phyloP scores from a whole-genome alignment of 2,329 filamentous ascomycete genomes.

The Dactylellina haptotyla region DNA sequence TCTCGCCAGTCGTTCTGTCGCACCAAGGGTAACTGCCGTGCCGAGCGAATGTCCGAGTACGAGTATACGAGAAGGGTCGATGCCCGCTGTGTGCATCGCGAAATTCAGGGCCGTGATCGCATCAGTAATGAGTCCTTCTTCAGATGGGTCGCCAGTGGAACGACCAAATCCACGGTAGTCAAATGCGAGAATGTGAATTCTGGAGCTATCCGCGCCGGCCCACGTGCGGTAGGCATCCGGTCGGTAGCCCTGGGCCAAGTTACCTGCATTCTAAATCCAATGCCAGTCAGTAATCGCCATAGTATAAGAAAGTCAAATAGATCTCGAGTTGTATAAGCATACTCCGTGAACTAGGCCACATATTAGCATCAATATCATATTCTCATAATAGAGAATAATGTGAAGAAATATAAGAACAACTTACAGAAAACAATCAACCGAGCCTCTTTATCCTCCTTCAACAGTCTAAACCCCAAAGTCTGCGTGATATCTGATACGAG shows the following conservation, averaged over 20 bases:
- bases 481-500: slow-evolving; percentile 67
- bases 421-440: slow-evolving; percentile 73
- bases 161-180: slow-evolving; percentile 90
- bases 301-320: too few relatives aligned
- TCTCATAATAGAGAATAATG: slow-evolving; percentile 1
- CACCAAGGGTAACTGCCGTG: slow-evolving; percentile 81
- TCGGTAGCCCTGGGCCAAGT: slow-evolving; percentile 80
- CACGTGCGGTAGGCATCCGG: slow-evolving; percentile 81
- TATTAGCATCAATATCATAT: slow-evolving; percentile 59
- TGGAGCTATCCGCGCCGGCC: slow-evolving; percentile 73
- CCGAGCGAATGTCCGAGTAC: slow-evolving; percentile 88
- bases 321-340: slow-evolving; percentile 59
- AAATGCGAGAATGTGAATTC: slow-evolving; percentile 83
- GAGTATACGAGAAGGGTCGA: slow-evolving; percentile 78
- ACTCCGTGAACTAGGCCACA: slow-evolving; percentile 70
- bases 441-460: slow-evolving; percentile 72
- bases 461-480: slow-evolving; percentile 70
- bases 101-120: slow-evolving; percentile 78
- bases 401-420: slow-evolving; percentile 59
- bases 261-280: slow-evolving; percentile 77
- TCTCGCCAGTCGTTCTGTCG: slow-evolving; percentile 74
- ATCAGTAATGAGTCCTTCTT: slow-evolving; percentile 82
- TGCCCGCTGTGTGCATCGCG: slow-evolving; percentile 71
- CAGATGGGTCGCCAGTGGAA: slow-evolving; percentile 81
- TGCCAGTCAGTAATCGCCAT: slow-evolving; percentile 34